phyloP scores from a whole-genome alignment of 352 stramenopile genomes.

The Thalassiosira allenii region DNA sequence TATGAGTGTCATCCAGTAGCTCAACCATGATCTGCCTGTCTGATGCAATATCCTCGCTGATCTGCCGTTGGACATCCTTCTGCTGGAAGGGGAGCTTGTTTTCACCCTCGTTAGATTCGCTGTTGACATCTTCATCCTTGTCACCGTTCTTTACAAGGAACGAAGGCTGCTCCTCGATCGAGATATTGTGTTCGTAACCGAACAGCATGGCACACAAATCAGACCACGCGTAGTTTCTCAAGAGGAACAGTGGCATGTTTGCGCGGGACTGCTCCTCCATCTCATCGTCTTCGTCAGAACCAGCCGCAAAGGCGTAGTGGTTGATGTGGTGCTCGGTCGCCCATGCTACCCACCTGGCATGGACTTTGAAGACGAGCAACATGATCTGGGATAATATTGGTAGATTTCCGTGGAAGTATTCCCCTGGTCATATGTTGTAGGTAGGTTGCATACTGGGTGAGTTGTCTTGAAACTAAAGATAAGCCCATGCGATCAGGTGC shows the following conservation, averaged over 20 bases:
- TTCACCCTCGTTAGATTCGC: no score
- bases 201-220: conserved; percentile 40
- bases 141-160: conserved; percentile 25
- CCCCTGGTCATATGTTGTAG: no score
- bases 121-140: conserved; percentile 24
- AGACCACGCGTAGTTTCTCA: conserved; percentile 50
- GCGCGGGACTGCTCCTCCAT: conserved; percentile 55
- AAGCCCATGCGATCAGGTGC: no score
- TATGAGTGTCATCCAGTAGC: neutral
- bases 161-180: conserved; percentile 30
- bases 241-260: conserved; percentile 60
- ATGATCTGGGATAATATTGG: conserved; percentile 48
- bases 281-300: conserved; percentile 52
- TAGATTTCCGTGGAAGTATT: conserved; percentile 62
- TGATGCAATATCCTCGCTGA: conserved; percentile 45
- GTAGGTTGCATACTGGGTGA: no score
- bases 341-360: conserved; percentile 53
- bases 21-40: conserved; percentile 23
- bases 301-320: conserved; percentile 49
- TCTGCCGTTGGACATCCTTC: conserved; percentile 32
- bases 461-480: no score
- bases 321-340: conserved; percentile 61
- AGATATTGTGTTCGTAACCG: conserved; percentile 28
- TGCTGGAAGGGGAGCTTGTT: conserved; percentile 42
- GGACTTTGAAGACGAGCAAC: conserved; percentile 56